Percentiles rank a stretch among this genome's conserved stretches.
These are phyloP conservation scores for Pythium plurisporium DNA, from an alignment of 352 stramenopile genomes.

Conservation along the genomic window DNA sequence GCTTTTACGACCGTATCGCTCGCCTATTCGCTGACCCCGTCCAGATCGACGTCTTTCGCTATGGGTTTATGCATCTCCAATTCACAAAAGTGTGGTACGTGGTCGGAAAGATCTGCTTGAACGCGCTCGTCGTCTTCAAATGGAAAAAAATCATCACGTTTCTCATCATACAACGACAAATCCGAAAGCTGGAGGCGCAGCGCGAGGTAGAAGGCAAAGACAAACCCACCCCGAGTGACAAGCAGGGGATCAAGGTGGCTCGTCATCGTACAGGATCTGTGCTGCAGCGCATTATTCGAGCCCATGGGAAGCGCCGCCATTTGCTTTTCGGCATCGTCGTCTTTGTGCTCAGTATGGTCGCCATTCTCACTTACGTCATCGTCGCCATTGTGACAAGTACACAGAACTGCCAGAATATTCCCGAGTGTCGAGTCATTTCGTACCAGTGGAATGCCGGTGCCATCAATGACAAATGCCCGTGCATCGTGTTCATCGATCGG, in stretches of 20 bases:
- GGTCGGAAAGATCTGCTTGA: constrained; percentile 16
- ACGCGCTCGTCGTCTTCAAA: constrained; percentile 19
- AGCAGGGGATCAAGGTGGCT: no score
- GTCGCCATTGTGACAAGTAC: constrained; percentile 1
- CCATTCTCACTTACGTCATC: constrained; percentile 7
- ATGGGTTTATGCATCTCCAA: constrained; percentile 15
- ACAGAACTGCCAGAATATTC: neutral
- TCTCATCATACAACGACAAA: constrained; percentile 5
- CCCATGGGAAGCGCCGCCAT: constrained; percentile 7
- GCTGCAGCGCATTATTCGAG: neutral
- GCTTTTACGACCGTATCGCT: constrained; percentile 18
- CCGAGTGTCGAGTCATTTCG: constrained; percentile 16
- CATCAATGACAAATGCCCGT: constrained; percentile 15
- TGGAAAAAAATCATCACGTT: constrained; percentile 24
- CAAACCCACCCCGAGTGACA: neutral
- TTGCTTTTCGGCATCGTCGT: constrained; percentile 8
- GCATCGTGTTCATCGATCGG: constrained; percentile 26
- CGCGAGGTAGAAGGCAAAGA: neutral
- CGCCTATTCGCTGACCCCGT: constrained; percentile 26
- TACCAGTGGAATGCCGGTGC: constrained; percentile 11
- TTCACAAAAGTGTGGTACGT: constrained; percentile 13
- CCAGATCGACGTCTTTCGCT: constrained; percentile 19
- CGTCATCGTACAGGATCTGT: no score
- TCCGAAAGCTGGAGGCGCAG: neutral
- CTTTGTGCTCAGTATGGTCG: constrained; percentile 10